Evolutionary conservation across 2,329 filamentous ascomycete species (phyloP).

Genomic region (Thielaviopsis ethacetica): DNA sequence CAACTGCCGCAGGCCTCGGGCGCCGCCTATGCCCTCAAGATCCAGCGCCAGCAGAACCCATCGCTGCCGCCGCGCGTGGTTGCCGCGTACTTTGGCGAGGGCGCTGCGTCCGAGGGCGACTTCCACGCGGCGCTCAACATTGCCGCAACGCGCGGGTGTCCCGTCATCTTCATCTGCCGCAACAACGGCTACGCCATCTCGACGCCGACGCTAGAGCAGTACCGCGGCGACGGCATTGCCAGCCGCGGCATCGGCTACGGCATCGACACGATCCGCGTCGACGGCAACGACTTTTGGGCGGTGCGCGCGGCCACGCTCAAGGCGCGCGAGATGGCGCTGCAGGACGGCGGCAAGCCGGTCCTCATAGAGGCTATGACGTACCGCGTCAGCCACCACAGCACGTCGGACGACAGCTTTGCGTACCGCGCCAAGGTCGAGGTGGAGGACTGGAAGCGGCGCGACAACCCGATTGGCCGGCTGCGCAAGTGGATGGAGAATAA

Average conservation of each 20-base stretch:
- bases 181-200: conserved; percentile 90
- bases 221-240: conserved; percentile 80
- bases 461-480: conserved; percentile 73
- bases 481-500: conserved; percentile 82
- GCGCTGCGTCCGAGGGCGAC: conserved; percentile 77
- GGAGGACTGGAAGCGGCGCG: conserved; percentile 82
- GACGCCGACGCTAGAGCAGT: conserved; percentile 79
- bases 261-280: conserved; percentile 83
- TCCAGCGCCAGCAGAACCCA: conserved; percentile 59
- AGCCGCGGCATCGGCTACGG: conserved; percentile 77
- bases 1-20: conserved; percentile 81
- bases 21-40: conserved; percentile 73
- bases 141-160: conserved; percentile 73
- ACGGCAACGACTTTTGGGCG: conserved; percentile 89
- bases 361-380: conserved; percentile 95
- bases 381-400: conserved; percentile 94
- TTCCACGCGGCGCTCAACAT: conserved; percentile 88
- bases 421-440: conserved; percentile 89
- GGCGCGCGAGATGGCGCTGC: conserved; percentile 62
- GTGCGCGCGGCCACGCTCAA: conserved; percentile 64
- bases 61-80: conserved; percentile 51
- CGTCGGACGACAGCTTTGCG: conserved; percentile 89
- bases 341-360: conserved; percentile 66
- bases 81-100: conserved; percentile 79
- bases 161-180: conserved; percentile 76